Evolutionary conservation across 805 yeast species (phyloP), one percentile per base, ranked within the genome.

Genomic region (Jamesozyma lodderae): DNA sequence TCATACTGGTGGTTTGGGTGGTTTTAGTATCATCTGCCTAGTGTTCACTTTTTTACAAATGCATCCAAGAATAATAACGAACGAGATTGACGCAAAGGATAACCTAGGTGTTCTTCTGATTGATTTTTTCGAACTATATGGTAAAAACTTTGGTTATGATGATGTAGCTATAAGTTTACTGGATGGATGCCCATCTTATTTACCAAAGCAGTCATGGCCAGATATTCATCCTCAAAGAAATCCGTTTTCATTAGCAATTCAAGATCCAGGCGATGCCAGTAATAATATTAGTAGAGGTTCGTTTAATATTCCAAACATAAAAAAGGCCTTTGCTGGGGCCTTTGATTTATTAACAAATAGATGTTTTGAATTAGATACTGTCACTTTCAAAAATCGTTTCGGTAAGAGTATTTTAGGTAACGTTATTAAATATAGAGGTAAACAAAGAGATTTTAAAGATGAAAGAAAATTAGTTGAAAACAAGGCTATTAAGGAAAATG

Each of bases 1-100:
- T 13, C 94, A 82, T 50, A 78, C 79, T 17, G 98, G 98, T 36
- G 97, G 97, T 0, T 64, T 90, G 5, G 97, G 98, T 30, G 97
- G 97, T 0, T 90, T 81, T 57, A 77, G 96, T 6, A 83, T 85
- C n/a, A 85, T 88, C 31, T 87, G 96, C 51, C 53, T 92, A 54
- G 86, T 82, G 14, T 79, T 78, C 50, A 77, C 90, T 14, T 87
- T 88, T 53, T 60, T 88, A 44, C 72, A 68, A 47, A 64, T 82
- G 44, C 97, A 90, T 57, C 95, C 95, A 13, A 69, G 87, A 46
- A 54, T 86, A 10, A 57, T 79, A 2, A 75, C 94, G 0, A 69
- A 74, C 6, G 75, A 76, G 33, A 80, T 87, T 39, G 69, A 73
- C 35, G 77, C 86, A 2, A 48, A 73, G 48, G 81, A 80, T 30